phyloP scores from a whole-genome alignment of 2,329 filamentous ascomycete species.

The Colletotrichum chrysophilum region DNA sequence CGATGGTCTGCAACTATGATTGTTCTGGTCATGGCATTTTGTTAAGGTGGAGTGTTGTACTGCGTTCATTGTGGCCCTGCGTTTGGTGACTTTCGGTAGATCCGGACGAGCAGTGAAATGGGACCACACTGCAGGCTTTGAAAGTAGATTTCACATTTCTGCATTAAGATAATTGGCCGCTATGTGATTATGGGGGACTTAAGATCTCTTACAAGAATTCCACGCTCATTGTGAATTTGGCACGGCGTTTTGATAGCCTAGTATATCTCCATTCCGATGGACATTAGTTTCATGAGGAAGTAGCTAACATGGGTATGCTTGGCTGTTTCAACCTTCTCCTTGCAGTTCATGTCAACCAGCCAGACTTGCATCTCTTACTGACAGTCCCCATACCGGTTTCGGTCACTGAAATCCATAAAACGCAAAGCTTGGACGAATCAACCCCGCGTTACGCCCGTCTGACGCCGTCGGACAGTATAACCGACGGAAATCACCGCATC shows the following conservation, averaged over 20 bases:
- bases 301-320: not conserved
- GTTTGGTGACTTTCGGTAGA: not conserved
- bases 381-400: not conserved
- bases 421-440: not conserved
- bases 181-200: not conserved
- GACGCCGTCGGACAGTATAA: not conserved
- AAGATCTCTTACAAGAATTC: not conserved
- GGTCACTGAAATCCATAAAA: fast-evolving
- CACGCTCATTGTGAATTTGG: not conserved
- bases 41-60: fast-evolving
- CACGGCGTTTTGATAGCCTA: too few species aligned
- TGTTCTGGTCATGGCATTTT: not conserved
- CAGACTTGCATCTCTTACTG: not conserved
- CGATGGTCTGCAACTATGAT: not conserved
- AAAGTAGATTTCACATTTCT: not conserved
- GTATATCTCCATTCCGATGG: not conserved
- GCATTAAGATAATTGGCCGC: not conserved
- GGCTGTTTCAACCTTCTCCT: not conserved
- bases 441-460: not conserved
- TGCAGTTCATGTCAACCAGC: not conserved
- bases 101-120: not conserved
- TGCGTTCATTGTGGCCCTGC: not conserved
- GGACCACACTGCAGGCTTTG: not conserved
- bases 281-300: not conserved
- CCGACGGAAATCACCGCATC: not conserved